Evolutionary conservation across 2,329 filamentous ascomycete genomes (phyloP).

Genomic region (Rhexocercosporidium sp.): DNA sequence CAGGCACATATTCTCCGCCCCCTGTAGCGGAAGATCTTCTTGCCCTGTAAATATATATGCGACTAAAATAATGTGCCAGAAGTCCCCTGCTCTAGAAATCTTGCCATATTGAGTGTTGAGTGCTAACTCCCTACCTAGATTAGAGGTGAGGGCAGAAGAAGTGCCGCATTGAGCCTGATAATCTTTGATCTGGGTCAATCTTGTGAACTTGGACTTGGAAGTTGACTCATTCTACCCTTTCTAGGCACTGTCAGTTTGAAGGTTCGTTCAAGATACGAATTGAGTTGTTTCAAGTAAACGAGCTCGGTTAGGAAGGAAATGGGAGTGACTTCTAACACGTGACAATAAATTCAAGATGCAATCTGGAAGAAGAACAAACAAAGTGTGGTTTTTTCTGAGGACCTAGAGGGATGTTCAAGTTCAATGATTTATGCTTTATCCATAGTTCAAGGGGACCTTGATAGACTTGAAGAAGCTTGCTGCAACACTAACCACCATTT

Average conservation of each 20-base stretch:
- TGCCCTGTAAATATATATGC: background rate
- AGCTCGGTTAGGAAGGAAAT: background rate
- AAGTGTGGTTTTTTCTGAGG: too few species aligned
- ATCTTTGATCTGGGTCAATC: background rate
- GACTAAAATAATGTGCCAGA: background rate
- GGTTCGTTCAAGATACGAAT: too few species aligned
- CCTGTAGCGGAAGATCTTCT: background rate
- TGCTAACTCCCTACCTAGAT: background rate
- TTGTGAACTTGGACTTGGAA: background rate
- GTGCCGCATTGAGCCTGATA: background rate
- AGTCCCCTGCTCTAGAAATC: background rate
- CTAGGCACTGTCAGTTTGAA: too few species aligned
- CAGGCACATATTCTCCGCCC: background rate
- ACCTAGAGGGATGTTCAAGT: too few species aligned
- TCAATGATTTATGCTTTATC: too few species aligned
- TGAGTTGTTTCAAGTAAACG: background rate
- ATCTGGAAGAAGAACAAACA: too few species aligned
- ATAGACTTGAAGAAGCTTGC: background rate
- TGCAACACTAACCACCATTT: background rate
- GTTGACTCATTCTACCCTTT: too few species aligned
- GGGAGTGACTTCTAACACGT: background rate
- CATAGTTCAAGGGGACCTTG: background rate
- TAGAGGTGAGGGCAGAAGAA: background rate
- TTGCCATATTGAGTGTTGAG: background rate
- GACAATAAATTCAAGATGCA: background rate